Percentiles rank a stretch among this genome's conserved stretches.
Evolutionary conservation across 163 green algal genomes (phyloP).

Genomic region (Volvox carteri): DNA sequence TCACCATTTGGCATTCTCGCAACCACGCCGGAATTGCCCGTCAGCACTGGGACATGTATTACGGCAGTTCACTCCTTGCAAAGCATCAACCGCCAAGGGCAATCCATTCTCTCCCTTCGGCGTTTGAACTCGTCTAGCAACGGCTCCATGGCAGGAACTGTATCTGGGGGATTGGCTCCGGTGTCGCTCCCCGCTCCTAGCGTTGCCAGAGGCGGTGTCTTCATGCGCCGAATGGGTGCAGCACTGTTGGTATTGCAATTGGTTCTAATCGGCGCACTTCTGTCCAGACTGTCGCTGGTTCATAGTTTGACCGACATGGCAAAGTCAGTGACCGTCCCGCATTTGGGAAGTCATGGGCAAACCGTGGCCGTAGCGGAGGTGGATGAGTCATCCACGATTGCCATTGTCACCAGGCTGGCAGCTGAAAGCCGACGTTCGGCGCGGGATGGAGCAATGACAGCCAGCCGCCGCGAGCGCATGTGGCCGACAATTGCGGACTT

Average conservation of each 20-base stretch:
- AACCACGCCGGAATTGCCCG: slow-evolving; percentile 11
- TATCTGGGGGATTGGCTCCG: not conserved
- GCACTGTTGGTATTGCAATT: not conserved
- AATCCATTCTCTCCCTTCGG: not conserved
- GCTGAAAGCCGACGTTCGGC: not conserved
- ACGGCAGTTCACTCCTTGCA: not conserved
- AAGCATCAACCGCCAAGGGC: not conserved
- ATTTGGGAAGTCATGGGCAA: not conserved
- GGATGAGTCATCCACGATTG: not conserved
- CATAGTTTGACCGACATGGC: not conserved
- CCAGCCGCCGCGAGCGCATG: slow-evolving; percentile 22
- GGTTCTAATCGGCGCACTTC: not conserved
- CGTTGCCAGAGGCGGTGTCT: not conserved
- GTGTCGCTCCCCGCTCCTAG: not conserved
- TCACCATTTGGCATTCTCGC: slow-evolving; percentile 37
- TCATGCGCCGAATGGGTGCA: not conserved
- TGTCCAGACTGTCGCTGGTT: not conserved
- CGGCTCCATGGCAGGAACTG: not conserved
- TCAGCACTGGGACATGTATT: not conserved
- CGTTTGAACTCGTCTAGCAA: slow-evolving; percentile 10
- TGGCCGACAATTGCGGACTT: not conserved
- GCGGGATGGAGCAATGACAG: not conserved
- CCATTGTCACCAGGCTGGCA: slow-evolving; percentile 11
- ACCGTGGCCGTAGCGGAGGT: not conserved
- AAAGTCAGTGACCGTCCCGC: not conserved